Evolutionary conservation across 208 protist genomes (phyloP).

Genomic region (Acanthamoeba royreba): DNA sequence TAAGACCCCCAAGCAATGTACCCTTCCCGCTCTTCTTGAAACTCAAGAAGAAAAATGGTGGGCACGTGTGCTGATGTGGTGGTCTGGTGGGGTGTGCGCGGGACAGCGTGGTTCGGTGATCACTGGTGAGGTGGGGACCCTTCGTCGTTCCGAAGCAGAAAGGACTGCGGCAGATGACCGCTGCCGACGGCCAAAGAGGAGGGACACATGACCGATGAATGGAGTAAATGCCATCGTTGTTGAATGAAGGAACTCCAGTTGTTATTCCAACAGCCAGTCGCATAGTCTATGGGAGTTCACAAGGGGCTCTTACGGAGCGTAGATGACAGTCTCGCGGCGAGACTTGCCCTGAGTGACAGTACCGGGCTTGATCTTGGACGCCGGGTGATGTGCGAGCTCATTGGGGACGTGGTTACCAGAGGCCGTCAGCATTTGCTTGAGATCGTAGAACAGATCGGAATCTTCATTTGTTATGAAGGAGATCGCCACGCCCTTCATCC

Average conservation of each 20-base stretch:
- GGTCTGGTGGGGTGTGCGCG: too few species aligned
- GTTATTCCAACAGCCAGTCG: too few species aligned
- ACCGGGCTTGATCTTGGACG: neutral
- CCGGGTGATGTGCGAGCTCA: slow-evolving; percentile 24
- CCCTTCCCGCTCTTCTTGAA: too few species aligned
- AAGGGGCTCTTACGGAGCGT: too few species aligned
- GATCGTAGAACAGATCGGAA: slow-evolving; percentile 77
- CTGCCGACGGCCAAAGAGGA: too few species aligned
- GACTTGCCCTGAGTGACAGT: neutral
- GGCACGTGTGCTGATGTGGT: too few species aligned
- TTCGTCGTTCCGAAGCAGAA: too few species aligned
- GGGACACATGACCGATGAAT: neutral
- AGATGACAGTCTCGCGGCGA: slow-evolving; percentile 13
- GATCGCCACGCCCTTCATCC: slow-evolving; percentile 72
- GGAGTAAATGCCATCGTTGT: neutral
- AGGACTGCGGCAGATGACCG: too few species aligned
- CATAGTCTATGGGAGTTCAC: too few species aligned
- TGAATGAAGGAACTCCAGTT: too few species aligned
- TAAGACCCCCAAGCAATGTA: neutral
- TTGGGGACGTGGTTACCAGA: slow-evolving; percentile 40
- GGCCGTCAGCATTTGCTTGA: slow-evolving; percentile 71
- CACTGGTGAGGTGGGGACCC: too few species aligned
- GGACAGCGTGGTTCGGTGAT: neutral
- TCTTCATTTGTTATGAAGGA: slow-evolving; percentile 80
- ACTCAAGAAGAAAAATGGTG: too few species aligned